Evolutionary conservation across 805 yeast species (phyloP).

Genomic region (Metschnikowia lunata): DNA sequence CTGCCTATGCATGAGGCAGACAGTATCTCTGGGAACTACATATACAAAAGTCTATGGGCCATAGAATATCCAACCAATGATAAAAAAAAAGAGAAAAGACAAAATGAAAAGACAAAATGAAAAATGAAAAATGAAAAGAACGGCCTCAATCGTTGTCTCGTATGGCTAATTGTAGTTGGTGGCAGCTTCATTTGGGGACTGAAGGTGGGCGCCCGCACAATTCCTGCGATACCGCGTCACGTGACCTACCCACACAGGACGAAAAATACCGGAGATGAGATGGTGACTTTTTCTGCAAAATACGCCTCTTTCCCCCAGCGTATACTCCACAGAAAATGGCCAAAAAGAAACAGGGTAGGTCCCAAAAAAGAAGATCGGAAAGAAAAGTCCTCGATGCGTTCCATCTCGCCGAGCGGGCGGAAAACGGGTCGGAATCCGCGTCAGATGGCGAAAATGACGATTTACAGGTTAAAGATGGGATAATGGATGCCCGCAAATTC

Average conservation of each 20-base stretch:
- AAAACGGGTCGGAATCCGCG: constrained; percentile 21
- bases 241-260: not conserved
- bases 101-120: no score
- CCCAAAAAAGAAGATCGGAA: constrained; percentile 31
- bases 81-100: no score
- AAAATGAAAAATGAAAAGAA: no score
- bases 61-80: no score
- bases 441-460: constrained; percentile 21
- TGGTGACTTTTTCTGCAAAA: not conserved
- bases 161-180: no score
- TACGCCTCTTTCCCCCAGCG: no score
- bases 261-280: not conserved
- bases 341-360: constrained; percentile 14
- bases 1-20: no score
- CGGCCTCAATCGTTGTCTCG: no score
- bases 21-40: no score
- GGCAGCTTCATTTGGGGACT: no score
- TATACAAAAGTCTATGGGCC: no score
- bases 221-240: not conserved
- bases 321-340: constrained; percentile 9
- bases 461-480: constrained; percentile 30
- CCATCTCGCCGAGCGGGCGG: constrained; percentile 41
- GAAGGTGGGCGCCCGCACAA: no score
- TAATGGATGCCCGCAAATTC: constrained; percentile 39
- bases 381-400: constrained; percentile 41